A percentile compares a stretch with the other conserved stretches of the same genome.
Conservation (phyloP, 2,329 filamentous ascomycete species). For the Xylariaceae sp. region DNA sequence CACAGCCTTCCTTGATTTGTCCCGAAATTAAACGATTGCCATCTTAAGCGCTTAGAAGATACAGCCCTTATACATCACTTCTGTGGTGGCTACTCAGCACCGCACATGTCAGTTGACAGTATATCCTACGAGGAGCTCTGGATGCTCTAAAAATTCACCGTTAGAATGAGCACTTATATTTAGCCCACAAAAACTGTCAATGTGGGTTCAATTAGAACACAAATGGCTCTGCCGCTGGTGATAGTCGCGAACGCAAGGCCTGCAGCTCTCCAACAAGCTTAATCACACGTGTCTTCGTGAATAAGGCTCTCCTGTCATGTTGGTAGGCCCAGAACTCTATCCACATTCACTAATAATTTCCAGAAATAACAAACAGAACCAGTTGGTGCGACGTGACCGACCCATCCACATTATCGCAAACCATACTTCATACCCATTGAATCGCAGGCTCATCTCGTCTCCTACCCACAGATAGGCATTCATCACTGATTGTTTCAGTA, state of each 20-base stretch:
- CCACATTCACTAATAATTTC: background rate
- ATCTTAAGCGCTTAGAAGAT: background rate
- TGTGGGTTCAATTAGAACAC: background rate
- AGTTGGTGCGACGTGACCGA: background rate
- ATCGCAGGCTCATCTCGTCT: background rate
- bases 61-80: background rate
- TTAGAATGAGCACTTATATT: background rate
- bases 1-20: background rate
- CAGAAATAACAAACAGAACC: background rate
- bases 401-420: background rate
- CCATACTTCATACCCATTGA: background rate
- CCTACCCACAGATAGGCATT: background rate
- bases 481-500: slow-evolving; percentile 30
- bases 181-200: background rate
- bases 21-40: background rate
- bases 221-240: too few relatives aligned
- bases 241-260: too few relatives aligned
- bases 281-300: too few relatives aligned
- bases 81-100: too few relatives aligned
- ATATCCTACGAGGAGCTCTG: background rate
- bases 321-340: background rate
- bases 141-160: background rate
- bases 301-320: background rate
- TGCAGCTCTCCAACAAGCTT: too few relatives aligned
- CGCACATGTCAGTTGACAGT: too few relatives aligned